A percentile compares a stretch with the other conserved stretches of the same genome.
phyloP scores from a whole-genome alignment of 169 alveolate genomes.

The Theileria parva region DNA sequence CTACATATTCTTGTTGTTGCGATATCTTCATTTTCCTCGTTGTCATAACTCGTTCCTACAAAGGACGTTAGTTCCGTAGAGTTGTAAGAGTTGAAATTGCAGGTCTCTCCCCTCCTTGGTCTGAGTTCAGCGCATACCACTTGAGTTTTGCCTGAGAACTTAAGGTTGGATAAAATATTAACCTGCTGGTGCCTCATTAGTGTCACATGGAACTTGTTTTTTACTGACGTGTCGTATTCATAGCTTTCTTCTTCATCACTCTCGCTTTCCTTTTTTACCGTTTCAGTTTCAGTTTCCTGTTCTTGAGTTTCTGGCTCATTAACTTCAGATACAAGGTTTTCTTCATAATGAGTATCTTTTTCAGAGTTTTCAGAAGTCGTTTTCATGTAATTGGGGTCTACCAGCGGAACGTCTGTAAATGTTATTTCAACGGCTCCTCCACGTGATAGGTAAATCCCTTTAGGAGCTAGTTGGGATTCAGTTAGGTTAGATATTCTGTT shows the following conservation, averaged over 20 bases:
- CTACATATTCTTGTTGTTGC: constrained; percentile 31
- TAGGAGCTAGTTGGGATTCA: constrained; percentile 59
- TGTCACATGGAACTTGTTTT: constrained; percentile 57
- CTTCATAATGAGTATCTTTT: neutral
- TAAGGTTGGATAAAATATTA: neutral
- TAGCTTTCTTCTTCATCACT: constrained; percentile 3
- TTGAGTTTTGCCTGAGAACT: constrained; percentile 16
- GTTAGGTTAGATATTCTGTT: constrained; percentile 31
- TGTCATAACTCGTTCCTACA: constrained; percentile 57
- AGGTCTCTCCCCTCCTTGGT: constrained; percentile 49
- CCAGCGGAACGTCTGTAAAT: constrained; percentile 43
- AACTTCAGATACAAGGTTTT: neutral
- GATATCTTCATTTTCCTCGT: constrained; percentile 17
- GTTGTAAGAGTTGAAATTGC: constrained; percentile 54
- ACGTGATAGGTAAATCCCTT: constrained; percentile 41
- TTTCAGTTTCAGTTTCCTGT: neutral
- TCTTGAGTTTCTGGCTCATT: constrained; percentile 10
- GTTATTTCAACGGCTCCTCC: constrained; percentile 53
- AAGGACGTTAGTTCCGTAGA: constrained; percentile 24
- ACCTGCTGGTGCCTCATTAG: constrained; percentile 45
- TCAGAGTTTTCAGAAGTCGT: neutral
- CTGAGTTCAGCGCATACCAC: constrained; percentile 62
- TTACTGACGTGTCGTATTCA: constrained; percentile 54
- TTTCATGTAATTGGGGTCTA: constrained; percentile 37
- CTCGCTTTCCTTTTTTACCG: constrained; percentile 12